phyloP scores from a whole-genome alignment of 2,329 filamentous ascomycete species.

The Biscogniauxia mediterranea region DNA sequence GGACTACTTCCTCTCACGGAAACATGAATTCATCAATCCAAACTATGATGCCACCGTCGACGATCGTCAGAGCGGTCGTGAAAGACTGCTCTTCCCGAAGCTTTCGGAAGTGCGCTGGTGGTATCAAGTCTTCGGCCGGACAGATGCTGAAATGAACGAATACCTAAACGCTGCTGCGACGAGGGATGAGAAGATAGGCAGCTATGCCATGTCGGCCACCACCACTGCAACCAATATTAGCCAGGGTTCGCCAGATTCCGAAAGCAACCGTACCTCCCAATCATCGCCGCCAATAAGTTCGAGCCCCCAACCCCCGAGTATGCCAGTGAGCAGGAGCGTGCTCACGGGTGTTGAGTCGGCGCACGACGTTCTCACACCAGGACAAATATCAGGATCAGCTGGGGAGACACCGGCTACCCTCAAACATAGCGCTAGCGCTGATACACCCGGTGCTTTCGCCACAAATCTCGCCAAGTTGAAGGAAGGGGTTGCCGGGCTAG shows the following conservation, averaged over 20 bases:
- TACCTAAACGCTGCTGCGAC: conserved; percentile 54
- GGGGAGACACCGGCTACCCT: conserved; percentile 34
- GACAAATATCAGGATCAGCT: conserved; percentile 7
- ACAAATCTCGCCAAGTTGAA: conserved; percentile 39
- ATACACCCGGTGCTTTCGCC: conserved; percentile 44
- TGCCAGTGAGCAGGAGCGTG: conserved; percentile 49
- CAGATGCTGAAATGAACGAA: conserved; percentile 90
- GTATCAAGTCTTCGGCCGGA: conserved; percentile 81
- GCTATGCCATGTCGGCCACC: conserved; percentile 27
- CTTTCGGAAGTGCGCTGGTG: conserved; percentile 87
- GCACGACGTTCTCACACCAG: conserved; percentile 49
- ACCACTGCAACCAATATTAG: conserved; percentile 23
- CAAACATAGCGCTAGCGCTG: conserved; percentile 45
- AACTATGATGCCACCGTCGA: conserved; percentile 74
- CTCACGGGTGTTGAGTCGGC: conserved; percentile 59
- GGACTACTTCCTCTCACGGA: conserved; percentile 88
- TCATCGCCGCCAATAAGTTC: conserved; percentile 28
- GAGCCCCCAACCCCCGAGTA: conserved; percentile 40
- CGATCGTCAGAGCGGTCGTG: conserved; percentile 74
- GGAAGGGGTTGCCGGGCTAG: conserved; percentile 48
- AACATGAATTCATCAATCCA: conserved; percentile 77
- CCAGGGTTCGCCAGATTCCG: conserved; percentile 24
- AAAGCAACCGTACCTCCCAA: conserved; percentile 20
- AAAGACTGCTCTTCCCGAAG: conserved; percentile 79
- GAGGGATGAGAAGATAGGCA: conserved; percentile 40